phyloP scores from a whole-genome alignment of 2,329 filamentous ascomycete species.

The Magnaporthiopsis rhizophila region DNA sequence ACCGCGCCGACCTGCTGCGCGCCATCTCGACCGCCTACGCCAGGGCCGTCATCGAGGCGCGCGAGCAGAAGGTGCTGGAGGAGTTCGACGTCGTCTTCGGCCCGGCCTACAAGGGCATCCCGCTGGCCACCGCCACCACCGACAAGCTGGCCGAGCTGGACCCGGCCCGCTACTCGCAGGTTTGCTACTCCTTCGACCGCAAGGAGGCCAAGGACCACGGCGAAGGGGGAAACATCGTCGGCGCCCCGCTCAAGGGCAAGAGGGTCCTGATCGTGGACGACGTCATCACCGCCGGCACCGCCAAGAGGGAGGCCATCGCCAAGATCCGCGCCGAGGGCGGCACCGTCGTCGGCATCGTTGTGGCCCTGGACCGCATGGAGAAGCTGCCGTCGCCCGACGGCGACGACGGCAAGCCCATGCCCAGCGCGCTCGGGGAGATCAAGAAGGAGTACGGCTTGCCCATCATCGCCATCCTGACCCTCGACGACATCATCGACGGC shows the following conservation, averaged over 20 bases:
- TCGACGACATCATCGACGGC: slow-evolving; percentile 74
- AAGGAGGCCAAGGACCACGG: slow-evolving; percentile 97
- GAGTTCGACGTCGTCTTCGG: slow-evolving; percentile 83
- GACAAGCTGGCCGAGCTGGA: slow-evolving; percentile 29
- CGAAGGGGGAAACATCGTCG: slow-evolving; percentile 89
- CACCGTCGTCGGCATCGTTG: slow-evolving; percentile 75
- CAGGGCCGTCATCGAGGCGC: slow-evolving; percentile 46
- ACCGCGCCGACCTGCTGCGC: slow-evolving; percentile 67
- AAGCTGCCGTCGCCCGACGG: slow-evolving; percentile 59
- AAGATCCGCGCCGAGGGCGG: slow-evolving; percentile 86
- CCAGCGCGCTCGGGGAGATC: slow-evolving; percentile 80
- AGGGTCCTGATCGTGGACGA: slow-evolving; percentile 88
- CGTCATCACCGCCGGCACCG: slow-evolving; percentile 91
- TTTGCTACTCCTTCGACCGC: slow-evolving; percentile 86
- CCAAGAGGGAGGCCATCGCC: slow-evolving; percentile 83
- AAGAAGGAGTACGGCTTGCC: slow-evolving; percentile 77
- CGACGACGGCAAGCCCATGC: slow-evolving; percentile 60
- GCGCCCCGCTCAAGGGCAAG: slow-evolving; percentile 76
- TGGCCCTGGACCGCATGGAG: slow-evolving; percentile 83
- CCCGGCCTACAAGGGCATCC: slow-evolving; percentile 95
- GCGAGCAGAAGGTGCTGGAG: slow-evolving; percentile 32
- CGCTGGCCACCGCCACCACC: slow-evolving; percentile 65
- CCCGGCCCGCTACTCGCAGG: slow-evolving; percentile 44
- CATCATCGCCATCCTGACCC: slow-evolving; percentile 72
- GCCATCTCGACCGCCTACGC: slow-evolving; percentile 80